Evolutionary conservation across 495 filamentous ascomycete species (phyloP), one percentile per base, ranked within the genome.

Genomic region (Trypethelium eluteriae): DNA sequence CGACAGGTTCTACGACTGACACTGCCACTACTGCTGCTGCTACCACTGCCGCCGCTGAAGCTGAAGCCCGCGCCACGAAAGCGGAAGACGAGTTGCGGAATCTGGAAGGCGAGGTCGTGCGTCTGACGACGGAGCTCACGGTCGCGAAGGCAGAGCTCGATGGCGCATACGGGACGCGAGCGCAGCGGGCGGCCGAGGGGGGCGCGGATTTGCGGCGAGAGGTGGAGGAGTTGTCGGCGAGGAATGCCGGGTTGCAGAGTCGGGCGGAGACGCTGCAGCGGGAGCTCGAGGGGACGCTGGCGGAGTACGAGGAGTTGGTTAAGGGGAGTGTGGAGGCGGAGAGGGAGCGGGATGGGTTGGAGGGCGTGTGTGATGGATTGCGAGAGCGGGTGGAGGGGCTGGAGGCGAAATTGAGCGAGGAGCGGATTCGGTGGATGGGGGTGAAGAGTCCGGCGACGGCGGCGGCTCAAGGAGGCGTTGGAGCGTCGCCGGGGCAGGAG

Each of bases 141-240:
- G 85, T 98, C 77, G 89, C 89, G 65, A 91, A 89, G 75, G 94
- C 94, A 4, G 94, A 98, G 79, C 88, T 98, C 41, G 94, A 98
- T 72, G 90, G 91, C 64, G 93, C 94, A 25, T 96, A 96, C 73
- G 94, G 77, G 44, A 72, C 70, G n/a, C 75, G 77, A 12, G 73
- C 75, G 14, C 68, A 79, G 64, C 76, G 77, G 34, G 71, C 70
- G 2, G 73, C 73, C 39, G 73, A 76, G 65, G 65, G 62, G 64
- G 69, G 67, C 66, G 68, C 73, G 68, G 67, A 70, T 46, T 41
- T 74, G 25, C 68, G 71, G 57, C 66, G 46, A 38, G 66, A 72
- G 67, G 69, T 90, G 65, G 78, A 82, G 38, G 80, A 82, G 64
- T 74, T 90, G 49, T 75, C 78, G n/a, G 76, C 83, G 65, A 84